These are phyloP conservation scores for Rhodofomes roseus DNA, from an alignment of 1,284 basidiomycete species.

Conservation along the genomic window DNA sequence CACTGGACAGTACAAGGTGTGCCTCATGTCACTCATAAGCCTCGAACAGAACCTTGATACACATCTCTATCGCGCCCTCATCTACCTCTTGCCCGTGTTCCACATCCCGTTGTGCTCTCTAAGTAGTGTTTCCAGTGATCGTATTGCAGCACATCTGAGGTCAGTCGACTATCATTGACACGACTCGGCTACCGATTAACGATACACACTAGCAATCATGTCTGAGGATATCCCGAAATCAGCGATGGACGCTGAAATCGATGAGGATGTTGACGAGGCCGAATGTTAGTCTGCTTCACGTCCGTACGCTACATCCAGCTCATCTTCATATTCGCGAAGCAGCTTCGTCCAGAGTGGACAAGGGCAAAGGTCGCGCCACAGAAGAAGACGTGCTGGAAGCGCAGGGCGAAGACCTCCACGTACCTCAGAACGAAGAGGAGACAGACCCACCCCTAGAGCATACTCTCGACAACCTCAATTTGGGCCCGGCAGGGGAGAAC, in stretches of 20 bases:
- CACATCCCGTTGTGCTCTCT: not conserved
- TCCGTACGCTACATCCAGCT: not conserved
- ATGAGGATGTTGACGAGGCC: not conserved
- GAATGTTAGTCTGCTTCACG: not conserved
- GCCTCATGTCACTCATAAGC: not conserved
- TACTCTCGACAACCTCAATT: not conserved
- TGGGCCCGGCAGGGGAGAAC: not conserved
- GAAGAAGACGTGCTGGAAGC: not conserved
- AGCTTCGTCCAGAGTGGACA: not conserved
- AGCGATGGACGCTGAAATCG: not conserved
- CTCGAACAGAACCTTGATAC: not conserved
- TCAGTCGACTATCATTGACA: not conserved
- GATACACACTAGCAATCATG: not conserved
- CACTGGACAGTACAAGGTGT: not conserved
- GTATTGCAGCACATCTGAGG: not conserved
- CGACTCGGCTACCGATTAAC: not conserved
- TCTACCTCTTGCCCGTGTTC: not conserved
- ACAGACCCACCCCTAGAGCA: not conserved
- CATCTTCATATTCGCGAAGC: not conserved
- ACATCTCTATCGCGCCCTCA: not conserved
- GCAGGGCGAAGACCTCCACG: not conserved
- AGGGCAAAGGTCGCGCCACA: not conserved
- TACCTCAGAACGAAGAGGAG: not conserved
- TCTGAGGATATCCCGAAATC: not conserved
- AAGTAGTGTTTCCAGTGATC: not conserved